Percentiles rank a stretch among this genome's conserved stretches.
These are phyloP conservation scores for Thelonectria olida DNA, from an alignment of 2,329 filamentous ascomycete species.

Conservation along the genomic window DNA sequence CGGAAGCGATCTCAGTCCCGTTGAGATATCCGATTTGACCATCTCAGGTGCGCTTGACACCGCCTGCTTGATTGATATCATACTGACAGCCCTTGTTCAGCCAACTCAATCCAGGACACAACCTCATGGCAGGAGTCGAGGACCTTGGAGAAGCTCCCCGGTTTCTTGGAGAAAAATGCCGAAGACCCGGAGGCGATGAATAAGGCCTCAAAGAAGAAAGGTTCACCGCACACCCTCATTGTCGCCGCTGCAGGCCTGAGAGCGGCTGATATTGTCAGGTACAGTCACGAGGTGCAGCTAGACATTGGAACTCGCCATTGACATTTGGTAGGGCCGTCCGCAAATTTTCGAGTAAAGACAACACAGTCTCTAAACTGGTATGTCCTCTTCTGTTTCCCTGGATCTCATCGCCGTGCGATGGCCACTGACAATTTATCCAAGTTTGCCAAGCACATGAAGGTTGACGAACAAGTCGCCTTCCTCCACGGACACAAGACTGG, in stretches of 20 bases:
- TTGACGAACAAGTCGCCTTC: slow-evolving; percentile 84
- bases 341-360: slow-evolving; percentile 81
- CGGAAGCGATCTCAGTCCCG: slow-evolving; percentile 79
- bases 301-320: slow-evolving; percentile 31
- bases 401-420: too few species aligned
- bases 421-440: slow-evolving; percentile 34
- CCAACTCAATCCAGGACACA: slow-evolving; percentile 80
- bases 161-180: slow-evolving; percentile 77
- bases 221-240: slow-evolving; percentile 85
- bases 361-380: slow-evolving; percentile 82
- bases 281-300: slow-evolving; percentile 31
- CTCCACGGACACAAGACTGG: slow-evolving; percentile 77
- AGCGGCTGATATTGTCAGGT: slow-evolving; percentile 85
- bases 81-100: slow-evolving; percentile 51
- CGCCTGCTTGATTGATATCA: background rate
- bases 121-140: slow-evolving; percentile 76
- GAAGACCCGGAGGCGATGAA: slow-evolving; percentile 67
- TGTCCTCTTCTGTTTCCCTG: slow-evolving; percentile 19
- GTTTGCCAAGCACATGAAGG: slow-evolving; percentile 98
- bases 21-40: slow-evolving; percentile 86
- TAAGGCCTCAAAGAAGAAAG: slow-evolving; percentile 73
- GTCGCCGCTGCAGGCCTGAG: slow-evolving; percentile 86
- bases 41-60: slow-evolving; percentile 70
- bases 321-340: slow-evolving; percentile 68
- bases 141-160: slow-evolving; percentile 76